Conservation (phyloP, 345 rosid genomes). For the Aegle marmelos region DNA sequence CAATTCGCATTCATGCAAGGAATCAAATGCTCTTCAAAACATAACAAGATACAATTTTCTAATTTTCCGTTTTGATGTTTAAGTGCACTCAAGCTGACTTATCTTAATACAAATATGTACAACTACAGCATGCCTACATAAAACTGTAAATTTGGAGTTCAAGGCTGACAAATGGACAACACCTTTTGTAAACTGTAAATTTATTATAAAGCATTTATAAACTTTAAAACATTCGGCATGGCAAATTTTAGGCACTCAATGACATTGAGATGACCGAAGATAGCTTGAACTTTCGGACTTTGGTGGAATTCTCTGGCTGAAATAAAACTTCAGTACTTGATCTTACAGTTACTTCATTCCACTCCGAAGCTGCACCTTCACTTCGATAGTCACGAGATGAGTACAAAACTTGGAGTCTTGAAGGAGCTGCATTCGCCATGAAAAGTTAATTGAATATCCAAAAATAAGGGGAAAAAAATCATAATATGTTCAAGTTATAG, state of each 20-base stretch:
- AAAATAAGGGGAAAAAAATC: not conserved
- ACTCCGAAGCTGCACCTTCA: constrained; percentile 70
- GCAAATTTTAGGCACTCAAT: constrained; percentile 53
- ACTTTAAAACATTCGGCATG: not conserved
- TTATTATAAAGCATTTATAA: not conserved
- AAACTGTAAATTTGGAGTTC: not conserved
- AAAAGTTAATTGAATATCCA: not conserved
- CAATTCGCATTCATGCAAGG: not conserved
- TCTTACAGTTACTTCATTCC: constrained; percentile 69
- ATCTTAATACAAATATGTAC: not conserved
- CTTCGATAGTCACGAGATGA: constrained; percentile 76
- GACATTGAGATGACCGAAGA: constrained; percentile 68
- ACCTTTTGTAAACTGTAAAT: not conserved
- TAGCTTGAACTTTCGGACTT: constrained; percentile 69
- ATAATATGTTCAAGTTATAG: not conserved
- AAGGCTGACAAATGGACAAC: not conserved
- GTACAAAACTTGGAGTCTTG: constrained; percentile 75
- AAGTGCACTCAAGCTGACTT: not conserved
- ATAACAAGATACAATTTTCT: no score
- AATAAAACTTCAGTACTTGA: constrained; percentile 78
- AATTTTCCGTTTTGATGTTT: no score
- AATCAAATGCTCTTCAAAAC: no score
- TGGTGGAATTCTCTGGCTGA: constrained; percentile 52
- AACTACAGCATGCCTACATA: not conserved
- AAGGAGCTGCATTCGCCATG: constrained; percentile 53